Conservation (phyloP, 306 rosid genomes). For the Leucaena leucocephala region DNA sequence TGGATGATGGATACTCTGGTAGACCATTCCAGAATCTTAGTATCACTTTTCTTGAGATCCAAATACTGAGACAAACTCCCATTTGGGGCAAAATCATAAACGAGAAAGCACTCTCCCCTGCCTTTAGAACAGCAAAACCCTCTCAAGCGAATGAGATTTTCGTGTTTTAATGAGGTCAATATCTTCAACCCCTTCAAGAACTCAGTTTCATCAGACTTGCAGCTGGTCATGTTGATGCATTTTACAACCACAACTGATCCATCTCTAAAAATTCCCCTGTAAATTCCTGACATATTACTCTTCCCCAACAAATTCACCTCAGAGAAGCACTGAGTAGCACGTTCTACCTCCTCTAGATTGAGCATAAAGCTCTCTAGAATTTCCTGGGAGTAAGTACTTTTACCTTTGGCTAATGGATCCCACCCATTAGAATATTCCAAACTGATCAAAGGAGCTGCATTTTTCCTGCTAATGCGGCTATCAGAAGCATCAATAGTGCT, state of each 20-base stretch:
- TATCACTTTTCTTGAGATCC: conserved; percentile 49
- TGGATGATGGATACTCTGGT: conserved; percentile 72
- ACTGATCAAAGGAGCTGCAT: conserved; percentile 69
- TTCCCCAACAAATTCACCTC: conserved; percentile 67
- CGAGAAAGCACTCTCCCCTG: conserved; percentile 78
- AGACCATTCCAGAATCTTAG: conserved; percentile 72
- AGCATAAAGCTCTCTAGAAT: conserved; percentile 51
- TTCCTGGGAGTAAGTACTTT: conserved; percentile 54
- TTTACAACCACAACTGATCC: conserved; percentile 74
- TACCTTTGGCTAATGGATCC: conserved; percentile 74
- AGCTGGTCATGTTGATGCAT: conserved; percentile 77
- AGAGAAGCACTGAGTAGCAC: conserved; percentile 80
- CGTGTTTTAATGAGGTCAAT: conserved; percentile 68
- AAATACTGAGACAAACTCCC: conserved; percentile 69
- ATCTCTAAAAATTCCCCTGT: conserved; percentile 70
- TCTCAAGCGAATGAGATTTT: conserved; percentile 74
- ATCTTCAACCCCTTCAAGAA: conserved; percentile 84
- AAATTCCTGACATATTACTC: conserved; percentile 58
- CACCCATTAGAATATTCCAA: conserved; percentile 86
- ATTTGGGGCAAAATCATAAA: conserved; percentile 66
- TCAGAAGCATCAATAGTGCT: conserved; percentile 41
- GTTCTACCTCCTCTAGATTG: conserved; percentile 84
- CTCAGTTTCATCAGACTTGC: conserved; percentile 78
- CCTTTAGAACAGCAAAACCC: conserved; percentile 91
- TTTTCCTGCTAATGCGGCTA: conserved; percentile 40